Conservation (phyloP, 148 eudicot species). For the Amaranthus hypochondriacus region DNA sequence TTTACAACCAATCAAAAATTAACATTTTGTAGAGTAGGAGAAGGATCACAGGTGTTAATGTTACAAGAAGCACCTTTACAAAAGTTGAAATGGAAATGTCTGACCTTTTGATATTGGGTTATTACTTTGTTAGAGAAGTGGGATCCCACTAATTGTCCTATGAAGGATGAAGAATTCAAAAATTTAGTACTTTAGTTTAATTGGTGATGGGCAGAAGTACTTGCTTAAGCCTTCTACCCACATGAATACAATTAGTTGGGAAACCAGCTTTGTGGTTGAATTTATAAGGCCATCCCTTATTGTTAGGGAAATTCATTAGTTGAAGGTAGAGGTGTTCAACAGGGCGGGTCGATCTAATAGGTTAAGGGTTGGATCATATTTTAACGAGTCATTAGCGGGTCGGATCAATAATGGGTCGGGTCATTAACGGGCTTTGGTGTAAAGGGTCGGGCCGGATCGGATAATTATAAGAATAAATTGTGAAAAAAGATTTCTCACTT, state of each 20-base stretch:
- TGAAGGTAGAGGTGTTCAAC: no score
- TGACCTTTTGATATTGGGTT: background rate
- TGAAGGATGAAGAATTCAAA: background rate
- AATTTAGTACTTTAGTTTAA: background rate
- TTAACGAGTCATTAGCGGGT: no score
- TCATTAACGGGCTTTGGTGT: no score
- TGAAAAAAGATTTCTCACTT: no score
- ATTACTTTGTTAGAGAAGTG: constrained; percentile 1
- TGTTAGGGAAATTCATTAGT: no score
- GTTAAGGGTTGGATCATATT: no score
- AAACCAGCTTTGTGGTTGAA: background rate
- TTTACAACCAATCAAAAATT: background rate
- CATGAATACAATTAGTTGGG: background rate
- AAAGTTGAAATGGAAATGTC: background rate
- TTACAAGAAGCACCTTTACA: constrained; percentile 11
- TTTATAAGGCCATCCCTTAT: no score
- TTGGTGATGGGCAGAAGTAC: background rate
- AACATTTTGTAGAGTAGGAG: background rate
- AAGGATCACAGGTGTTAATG: constrained; percentile 12
- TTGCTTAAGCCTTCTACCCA: background rate
- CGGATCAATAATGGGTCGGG: no score
- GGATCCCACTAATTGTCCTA: constrained; percentile 10
- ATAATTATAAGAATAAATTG: no score
- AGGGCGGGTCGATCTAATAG: no score
- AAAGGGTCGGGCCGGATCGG: no score